Percentiles rank a stretch among this genome's conserved stretches.
Evolutionary conservation across 345 rosid genomes (phyloP).

Genomic region (Eucalyptus melliodora): DNA sequence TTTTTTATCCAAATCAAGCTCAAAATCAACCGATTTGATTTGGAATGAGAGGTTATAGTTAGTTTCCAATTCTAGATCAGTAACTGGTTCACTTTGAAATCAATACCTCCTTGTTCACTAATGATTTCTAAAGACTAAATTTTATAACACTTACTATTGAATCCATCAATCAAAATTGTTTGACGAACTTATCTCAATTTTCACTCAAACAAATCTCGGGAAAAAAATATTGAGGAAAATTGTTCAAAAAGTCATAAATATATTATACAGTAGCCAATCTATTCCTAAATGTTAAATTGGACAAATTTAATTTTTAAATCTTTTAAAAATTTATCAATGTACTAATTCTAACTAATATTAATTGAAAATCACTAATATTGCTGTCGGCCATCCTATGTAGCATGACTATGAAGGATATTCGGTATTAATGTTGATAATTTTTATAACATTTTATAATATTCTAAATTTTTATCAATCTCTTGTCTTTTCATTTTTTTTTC

Average conservation of each 20-base stretch:
- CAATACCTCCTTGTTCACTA: accelerated
- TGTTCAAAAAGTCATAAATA: background rate
- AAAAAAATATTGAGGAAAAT: background rate
- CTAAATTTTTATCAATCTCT: background rate
- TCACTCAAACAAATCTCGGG: background rate
- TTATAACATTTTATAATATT: background rate
- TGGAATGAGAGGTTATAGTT: accelerated
- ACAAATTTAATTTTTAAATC: accelerated
- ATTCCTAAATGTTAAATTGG: background rate
- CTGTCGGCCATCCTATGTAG: accelerated
- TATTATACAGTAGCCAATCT: accelerated
- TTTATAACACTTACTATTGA: background rate
- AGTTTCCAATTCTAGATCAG: background rate
- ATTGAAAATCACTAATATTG: accelerated
- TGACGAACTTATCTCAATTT: background rate
- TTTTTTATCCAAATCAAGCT: accelerated
- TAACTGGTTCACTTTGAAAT: background rate
- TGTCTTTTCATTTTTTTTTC: background rate
- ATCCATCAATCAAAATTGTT: background rate
- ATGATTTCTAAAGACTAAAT: background rate
- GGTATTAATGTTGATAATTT: accelerated
- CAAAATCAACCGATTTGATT: background rate
- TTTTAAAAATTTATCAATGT: background rate
- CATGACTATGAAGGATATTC: accelerated
- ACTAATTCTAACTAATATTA: background rate